Percentiles rank a stretch among this genome's conserved stretches.
phyloP scores from a whole-genome alignment of 2,329 filamentous ascomycete genomes.

The Elsinoe arachidis region DNA sequence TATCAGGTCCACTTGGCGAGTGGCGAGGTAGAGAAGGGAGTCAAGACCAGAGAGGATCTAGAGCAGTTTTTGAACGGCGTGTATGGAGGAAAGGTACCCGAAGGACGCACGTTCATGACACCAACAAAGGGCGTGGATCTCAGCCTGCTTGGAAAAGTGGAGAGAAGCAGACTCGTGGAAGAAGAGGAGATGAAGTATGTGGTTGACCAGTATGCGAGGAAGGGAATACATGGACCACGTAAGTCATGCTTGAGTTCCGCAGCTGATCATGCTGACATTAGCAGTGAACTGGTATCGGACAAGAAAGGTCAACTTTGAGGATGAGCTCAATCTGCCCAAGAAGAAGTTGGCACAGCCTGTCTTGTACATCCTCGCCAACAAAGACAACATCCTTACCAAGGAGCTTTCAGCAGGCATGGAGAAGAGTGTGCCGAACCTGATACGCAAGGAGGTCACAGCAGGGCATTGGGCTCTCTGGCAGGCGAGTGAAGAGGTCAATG shows the following conservation, averaged over 20 bases:
- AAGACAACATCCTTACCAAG: conserved; percentile 65
- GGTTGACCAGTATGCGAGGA: conserved; percentile 57
- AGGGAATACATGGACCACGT: conserved; percentile 67
- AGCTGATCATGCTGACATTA: background rate
- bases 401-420: conserved; percentile 66
- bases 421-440: conserved; percentile 54
- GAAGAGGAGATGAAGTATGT: conserved; percentile 71
- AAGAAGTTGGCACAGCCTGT: conserved; percentile 43
- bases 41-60: conserved; percentile 43
- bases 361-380: conserved; percentile 64
- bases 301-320: conserved; percentile 61
- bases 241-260: conserved; percentile 23
- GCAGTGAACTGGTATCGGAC: conserved; percentile 80
- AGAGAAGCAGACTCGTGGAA: conserved; percentile 50
- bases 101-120: conserved; percentile 50
- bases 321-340: conserved; percentile 53
- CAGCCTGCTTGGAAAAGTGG: conserved; percentile 52
- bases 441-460: conserved; percentile 56
- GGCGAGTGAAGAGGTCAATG: conserved; percentile 61
- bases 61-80: conserved; percentile 61
- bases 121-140: conserved; percentile 55
- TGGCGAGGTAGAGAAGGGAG: conserved; percentile 42
- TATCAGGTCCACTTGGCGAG: conserved; percentile 79
- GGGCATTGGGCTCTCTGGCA: conserved; percentile 80
- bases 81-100: conserved; percentile 56